Conservation (phyloP, 169 alveolate species). For the Plasmodium falciparum region DNA sequence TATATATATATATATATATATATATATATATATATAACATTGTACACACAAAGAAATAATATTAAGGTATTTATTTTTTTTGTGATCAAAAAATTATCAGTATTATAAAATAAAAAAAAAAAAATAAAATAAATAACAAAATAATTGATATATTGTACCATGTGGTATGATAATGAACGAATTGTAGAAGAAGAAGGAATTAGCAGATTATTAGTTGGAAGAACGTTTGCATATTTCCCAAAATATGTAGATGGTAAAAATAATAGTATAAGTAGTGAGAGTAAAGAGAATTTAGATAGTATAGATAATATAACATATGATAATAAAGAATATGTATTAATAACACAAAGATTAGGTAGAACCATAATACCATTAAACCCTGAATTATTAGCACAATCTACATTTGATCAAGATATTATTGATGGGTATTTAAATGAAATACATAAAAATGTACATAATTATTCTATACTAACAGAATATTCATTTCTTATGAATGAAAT, state of each 20-base stretch:
- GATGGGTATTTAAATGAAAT: constrained; percentile 57
- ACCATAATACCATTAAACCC: constrained; percentile 68
- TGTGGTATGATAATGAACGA: constrained; percentile 74
- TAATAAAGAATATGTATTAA: constrained; percentile 35
- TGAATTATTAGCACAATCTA: constrained; percentile 48
- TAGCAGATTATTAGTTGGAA: constrained; percentile 52
- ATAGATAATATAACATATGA: constrained; percentile 17
- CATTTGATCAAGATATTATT: constrained; percentile 48
- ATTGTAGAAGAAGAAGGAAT: constrained; percentile 70
- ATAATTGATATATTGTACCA: not conserved
- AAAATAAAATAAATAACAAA: too few relatives aligned
- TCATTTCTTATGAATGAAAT: constrained; percentile 58
- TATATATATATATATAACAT: too few relatives aligned
- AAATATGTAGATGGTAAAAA: constrained; percentile 14
- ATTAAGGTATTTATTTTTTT: too few relatives aligned
- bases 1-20: too few relatives aligned
- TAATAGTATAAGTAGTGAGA: not conserved
- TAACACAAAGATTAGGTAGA: constrained; percentile 55
- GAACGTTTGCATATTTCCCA: constrained; percentile 66
- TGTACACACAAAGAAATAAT: too few relatives aligned
- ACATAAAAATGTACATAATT: constrained; percentile 40
- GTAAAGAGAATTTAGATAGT: constrained; percentile 5
- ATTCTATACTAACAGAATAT: constrained; percentile 60
- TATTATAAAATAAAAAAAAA: too few relatives aligned
- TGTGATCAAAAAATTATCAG: too few relatives aligned